phyloP scores from a whole-genome alignment of 371 early-diverging fungal species.

The Apophysomyces variabilis region DNA sequence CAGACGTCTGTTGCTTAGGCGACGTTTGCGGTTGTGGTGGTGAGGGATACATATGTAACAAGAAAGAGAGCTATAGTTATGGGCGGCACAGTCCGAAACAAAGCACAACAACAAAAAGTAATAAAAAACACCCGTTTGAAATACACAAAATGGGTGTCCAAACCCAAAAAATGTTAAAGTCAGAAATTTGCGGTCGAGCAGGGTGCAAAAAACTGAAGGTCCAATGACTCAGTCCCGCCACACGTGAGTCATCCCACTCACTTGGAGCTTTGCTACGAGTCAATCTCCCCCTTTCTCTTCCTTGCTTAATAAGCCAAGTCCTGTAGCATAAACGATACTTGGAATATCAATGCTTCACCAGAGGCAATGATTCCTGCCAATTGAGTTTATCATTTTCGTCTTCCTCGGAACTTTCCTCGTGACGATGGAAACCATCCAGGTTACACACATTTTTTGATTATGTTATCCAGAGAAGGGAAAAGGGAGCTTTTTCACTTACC shows the following conservation, averaged over 20 bases:
- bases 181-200: too few species aligned
- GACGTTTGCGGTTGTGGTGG: conserved; percentile 20
- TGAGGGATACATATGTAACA: conserved; percentile 16
- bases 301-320: neutral
- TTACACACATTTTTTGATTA: conserved; percentile 4
- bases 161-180: neutral
- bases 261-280: too few species aligned
- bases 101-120: conserved; percentile 9
- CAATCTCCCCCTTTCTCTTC: neutral
- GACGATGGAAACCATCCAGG: neutral
- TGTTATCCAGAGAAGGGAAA: neutral
- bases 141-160: neutral
- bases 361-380: too few species aligned
- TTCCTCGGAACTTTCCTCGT: neutral
- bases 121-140: neutral
- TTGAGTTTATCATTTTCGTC: too few species aligned
- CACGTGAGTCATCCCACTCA: too few species aligned
- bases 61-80: too few species aligned
- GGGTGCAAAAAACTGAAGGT: too few species aligned
- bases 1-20: conserved; percentile 11
- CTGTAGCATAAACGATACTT: too few species aligned
- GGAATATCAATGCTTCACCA: too few species aligned
- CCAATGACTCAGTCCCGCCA: too few species aligned
- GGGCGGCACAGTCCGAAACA: conserved; percentile 4
- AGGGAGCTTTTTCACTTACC: conserved; percentile 8